phyloP scores from a whole-genome alignment of 352 stramenopile genomes.

The Pythium vanterpoolii region DNA sequence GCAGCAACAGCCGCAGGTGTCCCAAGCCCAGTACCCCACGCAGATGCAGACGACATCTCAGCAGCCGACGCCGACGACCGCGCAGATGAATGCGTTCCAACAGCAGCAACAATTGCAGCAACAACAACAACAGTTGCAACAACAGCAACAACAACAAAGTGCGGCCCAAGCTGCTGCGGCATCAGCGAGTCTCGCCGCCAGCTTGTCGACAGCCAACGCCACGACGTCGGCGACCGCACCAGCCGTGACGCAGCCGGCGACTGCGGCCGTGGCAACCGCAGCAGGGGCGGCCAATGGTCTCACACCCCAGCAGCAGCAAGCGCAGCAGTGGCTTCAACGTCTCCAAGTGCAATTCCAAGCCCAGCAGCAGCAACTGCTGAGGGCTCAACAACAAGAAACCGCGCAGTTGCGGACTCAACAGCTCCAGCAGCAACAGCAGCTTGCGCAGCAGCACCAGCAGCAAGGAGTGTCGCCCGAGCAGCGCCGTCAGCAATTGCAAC shows the following conservation, averaged over 20 bases:
- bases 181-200: neutral
- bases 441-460: constrained; percentile 67
- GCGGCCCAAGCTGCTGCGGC: neutral
- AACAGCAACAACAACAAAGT: constrained; percentile 10
- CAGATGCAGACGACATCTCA: too few relatives aligned
- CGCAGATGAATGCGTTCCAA: constrained; percentile 5
- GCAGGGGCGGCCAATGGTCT: constrained; percentile 12
- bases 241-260: constrained; percentile 9
- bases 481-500: constrained; percentile 65
- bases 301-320: constrained; percentile 56
- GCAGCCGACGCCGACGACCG: constrained; percentile 1
- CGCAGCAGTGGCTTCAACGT: constrained; percentile 78
- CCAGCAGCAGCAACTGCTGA: constrained; percentile 66
- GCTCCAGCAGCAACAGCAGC: constrained; percentile 69
- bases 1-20: too few relatives aligned
- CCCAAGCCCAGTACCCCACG: too few relatives aligned
- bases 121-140: neutral
- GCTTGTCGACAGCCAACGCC: neutral
- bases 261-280: constrained; percentile 13
- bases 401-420: constrained; percentile 75
- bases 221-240: constrained; percentile 6
- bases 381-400: constrained; percentile 76
- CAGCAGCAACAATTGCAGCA: constrained; percentile 6
- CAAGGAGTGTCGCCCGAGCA: constrained; percentile 55
- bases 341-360: constrained; percentile 82